phyloP scores from a whole-genome alignment of 1,139 yeast species.

The Pichia sp. region DNA sequence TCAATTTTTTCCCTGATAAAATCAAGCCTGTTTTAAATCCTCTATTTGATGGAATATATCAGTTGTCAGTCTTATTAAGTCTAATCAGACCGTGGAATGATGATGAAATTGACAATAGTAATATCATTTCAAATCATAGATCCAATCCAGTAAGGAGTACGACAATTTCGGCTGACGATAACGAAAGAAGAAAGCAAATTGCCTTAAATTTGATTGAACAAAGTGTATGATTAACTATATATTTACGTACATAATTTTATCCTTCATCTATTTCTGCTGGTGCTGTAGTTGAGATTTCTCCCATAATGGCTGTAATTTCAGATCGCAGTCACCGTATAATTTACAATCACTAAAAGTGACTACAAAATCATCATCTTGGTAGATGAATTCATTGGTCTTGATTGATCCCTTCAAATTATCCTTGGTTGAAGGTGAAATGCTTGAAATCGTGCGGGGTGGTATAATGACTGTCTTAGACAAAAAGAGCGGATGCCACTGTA shows the following conservation, averaged over 20 bases:
- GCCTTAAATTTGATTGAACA: slow-evolving; percentile 81
- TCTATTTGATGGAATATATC: slow-evolving; percentile 46
- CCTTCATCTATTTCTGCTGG: neutral
- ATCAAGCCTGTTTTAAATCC: slow-evolving; percentile 45
- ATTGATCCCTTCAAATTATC: neutral
- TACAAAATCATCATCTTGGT: slow-evolving; percentile 55
- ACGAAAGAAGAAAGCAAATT: slow-evolving; percentile 77
- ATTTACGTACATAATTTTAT: neutral
- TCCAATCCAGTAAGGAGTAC: neutral
- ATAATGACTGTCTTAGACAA: slow-evolving; percentile 66
- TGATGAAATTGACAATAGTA: slow-evolving; percentile 66
- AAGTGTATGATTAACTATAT: slow-evolving; percentile 31
- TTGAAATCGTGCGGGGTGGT: slow-evolving; percentile 48
- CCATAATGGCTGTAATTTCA: slow-evolving; percentile 18
- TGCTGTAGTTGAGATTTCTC: neutral
- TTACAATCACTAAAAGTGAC: slow-evolving; percentile 53
- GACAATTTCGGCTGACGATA: slow-evolving; percentile 15
- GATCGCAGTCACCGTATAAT: slow-evolving; percentile 36
- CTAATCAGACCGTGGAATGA: slow-evolving; percentile 61
- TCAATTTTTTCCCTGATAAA: slow-evolving; percentile 69
- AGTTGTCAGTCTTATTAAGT: slow-evolving; percentile 44
- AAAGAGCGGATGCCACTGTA: slow-evolving; percentile 89
- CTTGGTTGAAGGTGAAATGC: slow-evolving; percentile 20
- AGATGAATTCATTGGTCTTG: slow-evolving; percentile 33
- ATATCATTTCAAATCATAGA: slow-evolving; percentile 27